Base-by-base conservation (phyloP, 345 rosid species). In the Brassica napus region DNA sequence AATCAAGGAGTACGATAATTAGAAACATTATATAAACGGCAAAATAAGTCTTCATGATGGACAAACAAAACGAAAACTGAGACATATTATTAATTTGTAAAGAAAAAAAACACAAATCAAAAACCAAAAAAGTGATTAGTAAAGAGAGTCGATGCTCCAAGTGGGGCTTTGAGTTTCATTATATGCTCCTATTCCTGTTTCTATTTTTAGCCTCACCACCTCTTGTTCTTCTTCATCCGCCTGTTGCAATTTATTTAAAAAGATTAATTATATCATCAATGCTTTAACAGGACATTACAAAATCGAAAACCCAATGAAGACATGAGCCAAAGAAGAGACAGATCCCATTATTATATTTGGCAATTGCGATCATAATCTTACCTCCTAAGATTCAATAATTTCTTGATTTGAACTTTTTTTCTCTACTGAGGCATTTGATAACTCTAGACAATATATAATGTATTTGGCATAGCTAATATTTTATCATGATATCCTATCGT, bases 141-240 rank as follows among this genome's bases (percentile, higher is more conserved):
- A 76, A 47, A 49, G 71, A 77, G 81, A 77, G 31, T 69, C 74
- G 24, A 54, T 82, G 82, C 94, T 86, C 88, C 85, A 85, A 74
- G 83, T 10, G 2, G 91, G 95, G 74, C 92, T 88, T 32, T 72
- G 86, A 6, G 90, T 87, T 81, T 87, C 91, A 35, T 84, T 83
- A 6, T 86, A 82, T 16, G 91, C 89, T 73, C 89, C 91, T 35
- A 90, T 90, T 26, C 90, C 92, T 49, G 86, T 71, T 69, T 90
- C 84, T 44, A 90, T 87, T 82, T 74, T 83, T 6, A 76, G 63
- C 79, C 82, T 81, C 74, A 90, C 42, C 37, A 75, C 54, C 12
- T 90, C 95, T 76, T 81, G 86, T 77, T 90, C 95, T 28, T 85
- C 87, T 79, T 90, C 92, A 14, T 87, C 89, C 42, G 90, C 95